Base-by-base conservation (phyloP, 2,329 filamentous ascomycete genomes). In the Cladophialophora exuberans region DNA sequence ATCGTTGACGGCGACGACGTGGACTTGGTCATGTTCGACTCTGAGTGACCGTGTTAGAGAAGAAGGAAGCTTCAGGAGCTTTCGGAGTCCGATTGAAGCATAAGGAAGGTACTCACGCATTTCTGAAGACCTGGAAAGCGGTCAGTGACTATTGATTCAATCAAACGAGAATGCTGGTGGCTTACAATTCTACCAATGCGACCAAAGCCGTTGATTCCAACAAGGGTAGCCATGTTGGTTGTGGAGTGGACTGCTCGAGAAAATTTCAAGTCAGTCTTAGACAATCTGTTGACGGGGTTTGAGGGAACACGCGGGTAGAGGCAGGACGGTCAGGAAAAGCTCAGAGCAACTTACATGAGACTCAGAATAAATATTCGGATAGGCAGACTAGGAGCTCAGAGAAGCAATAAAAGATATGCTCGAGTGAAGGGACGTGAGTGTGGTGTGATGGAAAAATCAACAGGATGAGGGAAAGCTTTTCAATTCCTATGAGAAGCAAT, bases 121-220 rank as follows among this genome's bases (percentile, higher is more conserved):
- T 97, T 82, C 93, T 90, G 89, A 97, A 94, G 83, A 97, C 87
- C 77, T 79, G 52, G 38, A 28, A 57, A 31, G 23, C 36, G 42
- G 62, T 70, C 67, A 72, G 69, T 57, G 42, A n/a, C n/a, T n/a
- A n/a, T n/a, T n/a, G n/a, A 39, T 28, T 33, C 11, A 43, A 17
- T 17, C 28, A 56, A 39, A 38, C 39, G 46, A 52, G 36, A 23
- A 43, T 39, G 42, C 31, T 44, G 30, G 31, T 25, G 45, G 55
- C 76, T 71, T 70, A 79, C 85, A 77, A 99, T 97, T 78, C 94
- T 89, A 73, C 94, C 94, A 80, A 99, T 99, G 80, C 94, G 92
- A 82, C 94, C 94, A 84, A 99, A 99, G 79, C 94, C 93, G 88
- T 97, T 97, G 88, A 96, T 97, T 78, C 91, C 91, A 75, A 95